Evolutionary conservation across 2,329 filamentous ascomycete species (phyloP).

Genomic region (Thelonectria discophora): DNA sequence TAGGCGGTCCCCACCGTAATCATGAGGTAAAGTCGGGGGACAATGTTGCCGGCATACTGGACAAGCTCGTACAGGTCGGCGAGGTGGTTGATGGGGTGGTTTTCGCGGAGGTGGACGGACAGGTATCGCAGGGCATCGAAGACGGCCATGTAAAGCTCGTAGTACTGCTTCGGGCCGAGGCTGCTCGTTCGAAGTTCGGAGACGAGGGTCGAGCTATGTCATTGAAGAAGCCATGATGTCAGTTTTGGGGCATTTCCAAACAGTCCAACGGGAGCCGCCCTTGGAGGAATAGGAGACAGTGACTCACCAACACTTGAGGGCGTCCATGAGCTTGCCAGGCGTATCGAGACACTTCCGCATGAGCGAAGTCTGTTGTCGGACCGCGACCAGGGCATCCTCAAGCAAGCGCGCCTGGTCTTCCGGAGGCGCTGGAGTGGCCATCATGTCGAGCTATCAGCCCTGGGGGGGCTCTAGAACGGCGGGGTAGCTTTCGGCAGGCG

Average conservation of each 20-base stretch:
- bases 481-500: constrained; percentile 45
- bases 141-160: constrained; percentile 99
- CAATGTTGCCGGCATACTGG: constrained; percentile 97
- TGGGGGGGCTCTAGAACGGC: constrained; percentile 34
- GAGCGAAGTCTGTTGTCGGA: constrained; percentile 94
- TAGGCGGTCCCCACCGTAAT: constrained; percentile 99
- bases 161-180: constrained; percentile 98
- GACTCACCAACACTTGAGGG: constrained; percentile 96
- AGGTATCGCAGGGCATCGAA: constrained; percentile 98
- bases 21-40: constrained; percentile 97
- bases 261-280: constrained; percentile 7
- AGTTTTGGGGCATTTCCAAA: constrained; percentile 20
- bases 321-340: constrained; percentile 99
- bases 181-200: constrained; percentile 98
- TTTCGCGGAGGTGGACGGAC: constrained; percentile 95
- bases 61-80: constrained; percentile 98
- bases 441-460: constrained; percentile 41
- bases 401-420: constrained; percentile 92
- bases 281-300: constrained; percentile 17
- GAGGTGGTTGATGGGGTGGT: constrained; percentile 96
- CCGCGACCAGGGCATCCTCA: constrained; percentile 94
- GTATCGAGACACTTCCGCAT: constrained; percentile 99
- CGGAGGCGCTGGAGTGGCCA: constrained; percentile 67
- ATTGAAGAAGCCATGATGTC: constrained; percentile 18
- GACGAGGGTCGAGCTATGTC: constrained; percentile 87